Conservation (phyloP, 441 rosid species). For the Capsella rubella region DNA sequence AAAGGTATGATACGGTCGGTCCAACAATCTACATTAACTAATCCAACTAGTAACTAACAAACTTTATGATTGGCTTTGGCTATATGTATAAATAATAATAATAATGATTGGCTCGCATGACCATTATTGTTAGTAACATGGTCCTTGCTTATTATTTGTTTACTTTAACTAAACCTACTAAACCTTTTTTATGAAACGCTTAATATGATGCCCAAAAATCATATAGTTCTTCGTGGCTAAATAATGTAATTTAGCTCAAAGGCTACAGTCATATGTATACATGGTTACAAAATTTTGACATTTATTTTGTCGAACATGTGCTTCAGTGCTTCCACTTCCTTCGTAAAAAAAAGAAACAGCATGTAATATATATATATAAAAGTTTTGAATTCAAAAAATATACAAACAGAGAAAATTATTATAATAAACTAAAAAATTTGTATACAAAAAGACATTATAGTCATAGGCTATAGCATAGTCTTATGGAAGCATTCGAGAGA, state of each 20-base stretch:
- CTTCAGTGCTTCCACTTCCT: not conserved
- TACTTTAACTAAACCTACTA: slow-evolving; percentile 38
- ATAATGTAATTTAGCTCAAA: not conserved
- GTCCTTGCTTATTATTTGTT: slow-evolving; percentile 33
- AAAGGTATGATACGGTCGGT: slow-evolving; percentile 42
- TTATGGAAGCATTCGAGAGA: slow-evolving; percentile 34
- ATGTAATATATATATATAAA: not conserved
- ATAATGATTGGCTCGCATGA: slow-evolving; percentile 39
- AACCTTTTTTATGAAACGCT: slow-evolving; percentile 17
- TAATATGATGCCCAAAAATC: slow-evolving; percentile 16
- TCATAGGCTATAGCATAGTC: slow-evolving; percentile 5
- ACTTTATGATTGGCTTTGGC: slow-evolving; percentile 41
- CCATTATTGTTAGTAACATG: slow-evolving; percentile 47
- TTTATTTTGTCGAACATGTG: slow-evolving; percentile 15
- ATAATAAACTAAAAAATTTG: not conserved
- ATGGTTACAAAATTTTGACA: slow-evolving; percentile 3
- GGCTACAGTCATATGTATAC: not conserved
- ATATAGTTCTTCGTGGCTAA: not conserved
- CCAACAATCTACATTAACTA: slow-evolving; percentile 43
- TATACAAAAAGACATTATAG: not conserved
- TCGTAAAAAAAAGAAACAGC: not conserved
- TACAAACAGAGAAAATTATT: not conserved
- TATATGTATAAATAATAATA: too few relatives aligned
- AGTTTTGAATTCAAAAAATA: too few relatives aligned
- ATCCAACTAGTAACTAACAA: slow-evolving; percentile 45